Evolutionary conservation across 768 basidiomycete genomes (phyloP).

Genomic region (Trametes cingulata): DNA sequence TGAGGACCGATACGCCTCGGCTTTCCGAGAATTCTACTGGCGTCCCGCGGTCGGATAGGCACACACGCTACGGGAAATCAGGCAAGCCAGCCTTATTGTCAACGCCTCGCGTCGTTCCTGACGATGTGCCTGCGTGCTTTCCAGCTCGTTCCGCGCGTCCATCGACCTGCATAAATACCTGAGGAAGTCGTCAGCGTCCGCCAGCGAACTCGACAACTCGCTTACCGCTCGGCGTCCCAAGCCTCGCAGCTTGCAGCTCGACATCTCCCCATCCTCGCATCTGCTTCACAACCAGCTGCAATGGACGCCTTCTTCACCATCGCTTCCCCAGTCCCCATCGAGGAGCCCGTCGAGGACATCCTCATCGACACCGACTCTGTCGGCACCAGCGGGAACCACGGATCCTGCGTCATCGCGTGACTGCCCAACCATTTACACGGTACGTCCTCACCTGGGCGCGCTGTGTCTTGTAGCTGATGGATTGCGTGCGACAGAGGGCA

Average conservation of each 20-base stretch:
- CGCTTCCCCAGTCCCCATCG: constrained; percentile 18
- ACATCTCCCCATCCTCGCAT: constrained; percentile 1
- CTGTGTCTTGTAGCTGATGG: background rate
- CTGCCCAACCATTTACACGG: background rate
- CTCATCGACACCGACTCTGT: constrained; percentile 13
- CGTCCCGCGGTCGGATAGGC: background rate
- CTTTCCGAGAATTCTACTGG: background rate
- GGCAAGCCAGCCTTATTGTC: constrained; percentile 6
- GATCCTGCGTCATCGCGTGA: constrained; percentile 20
- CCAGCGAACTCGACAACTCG: constrained; percentile 3
- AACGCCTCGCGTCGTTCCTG: background rate
- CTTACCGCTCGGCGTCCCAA: background rate
- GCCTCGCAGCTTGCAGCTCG: background rate
- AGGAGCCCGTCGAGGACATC: constrained; percentile 18
- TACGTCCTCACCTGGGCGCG: background rate
- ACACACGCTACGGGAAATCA: background rate
- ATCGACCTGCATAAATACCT: constrained; percentile 2
- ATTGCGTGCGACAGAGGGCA: background rate
- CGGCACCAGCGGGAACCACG: constrained; percentile 7
- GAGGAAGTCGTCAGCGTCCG: background rate
- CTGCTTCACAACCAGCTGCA: background rate
- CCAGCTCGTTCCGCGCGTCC: background rate
- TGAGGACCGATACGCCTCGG: background rate
- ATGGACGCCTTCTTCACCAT: constrained; percentile 25
- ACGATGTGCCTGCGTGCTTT: background rate